Evolutionary conservation across 2,329 filamentous ascomycete species (phyloP).

Genomic region (Alternaria arborescens): DNA sequence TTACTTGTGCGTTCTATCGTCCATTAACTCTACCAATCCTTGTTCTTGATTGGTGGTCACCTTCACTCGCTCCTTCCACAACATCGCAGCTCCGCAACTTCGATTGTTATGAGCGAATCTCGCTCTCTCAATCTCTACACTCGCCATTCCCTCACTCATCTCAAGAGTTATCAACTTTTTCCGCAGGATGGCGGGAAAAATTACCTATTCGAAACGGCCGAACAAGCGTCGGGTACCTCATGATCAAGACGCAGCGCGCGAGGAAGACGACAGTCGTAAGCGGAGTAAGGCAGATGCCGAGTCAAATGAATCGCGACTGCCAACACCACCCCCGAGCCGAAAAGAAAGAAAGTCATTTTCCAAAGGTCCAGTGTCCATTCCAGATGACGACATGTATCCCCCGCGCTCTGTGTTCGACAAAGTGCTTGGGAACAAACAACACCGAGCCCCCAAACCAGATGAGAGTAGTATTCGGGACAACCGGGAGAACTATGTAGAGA

Average conservation of each 20-base stretch:
- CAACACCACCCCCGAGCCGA: slow-evolving; percentile 7
- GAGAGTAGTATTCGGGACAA: slow-evolving; percentile 20
- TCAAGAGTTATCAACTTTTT: slow-evolving; percentile 15
- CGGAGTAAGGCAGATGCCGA: slow-evolving; percentile 24
- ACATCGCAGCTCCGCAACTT: slow-evolving; percentile 13
- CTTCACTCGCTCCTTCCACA: slow-evolving; percentile 14
- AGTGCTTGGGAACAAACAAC: slow-evolving; percentile 14
- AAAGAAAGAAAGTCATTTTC: slow-evolving; percentile 17
- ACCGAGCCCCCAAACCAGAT: slow-evolving; percentile 13
- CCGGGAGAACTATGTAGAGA: slow-evolving; percentile 21
- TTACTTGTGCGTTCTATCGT: background rate
- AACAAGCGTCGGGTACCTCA: slow-evolving; percentile 20
- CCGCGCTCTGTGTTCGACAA: slow-evolving; percentile 26
- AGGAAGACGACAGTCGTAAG: slow-evolving; percentile 24
- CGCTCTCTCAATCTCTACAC: slow-evolving; percentile 4
- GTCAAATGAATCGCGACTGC: slow-evolving; percentile 13
- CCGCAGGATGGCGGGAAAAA: slow-evolving; percentile 24
- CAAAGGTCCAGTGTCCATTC: slow-evolving; percentile 29
- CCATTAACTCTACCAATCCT: background rate
- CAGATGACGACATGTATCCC: slow-evolving; percentile 19
- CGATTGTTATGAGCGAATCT: slow-evolving; percentile 7
- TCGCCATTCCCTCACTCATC: slow-evolving; percentile 17
- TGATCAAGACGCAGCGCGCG: slow-evolving; percentile 15
- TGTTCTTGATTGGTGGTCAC: background rate
- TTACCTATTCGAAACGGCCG: slow-evolving; percentile 30